A percentile compares a stretch with the other conserved stretches of the same genome.
Conservation (phyloP, 2,329 filamentous ascomycete genomes). For the Aureobasidium uvarum region DNA sequence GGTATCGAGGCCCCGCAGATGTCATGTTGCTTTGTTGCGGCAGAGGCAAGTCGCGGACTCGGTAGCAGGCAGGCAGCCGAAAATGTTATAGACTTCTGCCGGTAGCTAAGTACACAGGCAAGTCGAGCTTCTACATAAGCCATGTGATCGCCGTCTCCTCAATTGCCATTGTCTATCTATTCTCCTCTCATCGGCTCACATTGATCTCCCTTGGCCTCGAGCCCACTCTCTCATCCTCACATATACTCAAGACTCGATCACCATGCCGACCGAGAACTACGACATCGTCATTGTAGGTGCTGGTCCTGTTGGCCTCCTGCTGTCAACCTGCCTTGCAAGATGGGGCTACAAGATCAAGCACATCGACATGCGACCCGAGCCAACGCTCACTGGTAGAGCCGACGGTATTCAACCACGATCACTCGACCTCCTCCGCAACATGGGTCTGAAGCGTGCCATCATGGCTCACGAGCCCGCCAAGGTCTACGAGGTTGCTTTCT, state of each 20-base stretch:
- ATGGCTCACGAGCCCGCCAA: conserved; percentile 86
- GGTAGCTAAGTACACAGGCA: not conserved
- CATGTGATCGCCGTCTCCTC: conserved; percentile 7
- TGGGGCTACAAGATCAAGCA: conserved; percentile 97
- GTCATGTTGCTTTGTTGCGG: conserved; percentile 13
- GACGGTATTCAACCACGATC: conserved; percentile 92
- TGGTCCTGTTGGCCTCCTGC: conserved; percentile 81
- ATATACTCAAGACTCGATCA: not conserved
- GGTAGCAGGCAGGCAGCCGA: conserved; percentile 22
- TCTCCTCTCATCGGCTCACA: not conserved
- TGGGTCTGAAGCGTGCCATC: conserved; percentile 82
- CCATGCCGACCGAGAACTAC: conserved; percentile 49
- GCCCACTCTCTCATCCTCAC: not conserved
- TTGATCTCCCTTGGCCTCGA: not conserved
- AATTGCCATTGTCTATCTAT: not conserved
- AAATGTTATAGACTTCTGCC: conserved; percentile 23
- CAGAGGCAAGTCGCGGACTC: conserved; percentile 18
- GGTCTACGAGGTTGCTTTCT: conserved; percentile 71
- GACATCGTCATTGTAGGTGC: conserved; percentile 82
- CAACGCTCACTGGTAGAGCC: conserved; percentile 80
- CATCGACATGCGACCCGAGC: conserved; percentile 84
- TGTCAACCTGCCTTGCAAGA: conserved; percentile 82
- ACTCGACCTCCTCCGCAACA: conserved; percentile 80
- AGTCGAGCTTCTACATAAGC: conserved; percentile 12
- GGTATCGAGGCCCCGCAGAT: conserved; percentile 12